Evolutionary conservation across 2,329 filamentous ascomycete genomes (phyloP), one percentile per base, ranked within the genome.

Genomic region (Colletotrichum abscissum): DNA sequence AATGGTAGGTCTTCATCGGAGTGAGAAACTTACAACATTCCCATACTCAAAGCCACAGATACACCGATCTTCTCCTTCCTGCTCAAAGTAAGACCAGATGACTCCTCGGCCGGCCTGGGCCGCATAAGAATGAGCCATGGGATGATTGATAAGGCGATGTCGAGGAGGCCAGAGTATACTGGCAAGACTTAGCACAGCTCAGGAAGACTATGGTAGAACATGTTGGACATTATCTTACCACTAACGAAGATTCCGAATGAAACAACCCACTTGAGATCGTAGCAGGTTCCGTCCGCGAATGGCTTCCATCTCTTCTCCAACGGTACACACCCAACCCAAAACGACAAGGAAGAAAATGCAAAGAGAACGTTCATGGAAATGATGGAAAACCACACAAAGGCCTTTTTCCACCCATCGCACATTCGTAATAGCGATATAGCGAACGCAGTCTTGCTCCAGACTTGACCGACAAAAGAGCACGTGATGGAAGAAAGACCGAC

Each of bases 381-480:
- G 24, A 82, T 81, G 66, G 80, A 74, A 63, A 79, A 77, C 77
- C 80, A 81, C n/a, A 84, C 76, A 9, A 79, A 67, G 4, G 60
- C 60, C 46, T 76, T 78, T 54, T 78, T 75, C 67, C 75, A 75
- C 4, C 79, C 78, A 8, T 78, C 74, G 6, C 77, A 77, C 35
- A 83, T 76, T 4, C 80, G 78, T 11, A 82, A 75, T 4, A 83
- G 75, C 4, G 82, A 82, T 4, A 83, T 64, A 9, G 80, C 82
- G 56, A 84, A 83, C 2, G 83, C 83, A 0, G 82, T 83, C 73
- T 84, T 84, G 72, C 81, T 82, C 80, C 79, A 83, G 16, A 79
- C 78, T 9, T 46, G 82, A 77, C 5, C 79, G 78, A 26, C 82
- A 67, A 54, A 84, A 77, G 24, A 80, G 78, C 52, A 80, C 71